Evolutionary conservation across 2,329 filamentous ascomycete species (phyloP).

Genomic region (Clarireedia hainanense): DNA sequence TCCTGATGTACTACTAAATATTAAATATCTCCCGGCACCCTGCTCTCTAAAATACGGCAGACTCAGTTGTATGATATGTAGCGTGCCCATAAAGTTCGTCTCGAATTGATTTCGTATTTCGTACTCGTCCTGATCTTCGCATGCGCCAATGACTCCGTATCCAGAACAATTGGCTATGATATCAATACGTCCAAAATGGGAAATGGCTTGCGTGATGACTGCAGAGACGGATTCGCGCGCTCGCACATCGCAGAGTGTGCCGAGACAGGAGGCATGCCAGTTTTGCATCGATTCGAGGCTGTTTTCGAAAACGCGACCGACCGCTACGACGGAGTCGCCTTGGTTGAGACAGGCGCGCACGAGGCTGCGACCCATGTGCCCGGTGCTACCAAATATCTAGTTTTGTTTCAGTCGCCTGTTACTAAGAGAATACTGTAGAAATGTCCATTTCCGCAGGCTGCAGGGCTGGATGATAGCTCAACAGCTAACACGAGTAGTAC

Average conservation of each 20-base stretch:
- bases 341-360: conserved; percentile 74
- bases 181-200: conserved; percentile 74
- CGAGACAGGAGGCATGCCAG: conserved; percentile 65
- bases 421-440: no score
- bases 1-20: conserved; percentile 89
- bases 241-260: conserved; percentile 84
- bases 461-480: no score
- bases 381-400: conserved; percentile 90
- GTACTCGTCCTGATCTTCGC: conserved; percentile 93
- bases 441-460: no score
- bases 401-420: conserved; percentile 1
- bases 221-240: conserved; percentile 67
- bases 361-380: conserved; percentile 88
- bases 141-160: conserved; percentile 90
- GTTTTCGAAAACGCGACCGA: conserved; percentile 76
- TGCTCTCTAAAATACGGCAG: conserved; percentile 80
- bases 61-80: conserved; percentile 86
- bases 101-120: conserved; percentile 95
- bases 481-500: conserved; percentile 25
- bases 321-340: conserved; percentile 77
- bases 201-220: conserved; percentile 62
- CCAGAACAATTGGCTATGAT: conserved; percentile 90
- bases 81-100: conserved; percentile 92
- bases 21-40: conserved; percentile 72
- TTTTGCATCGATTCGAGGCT: conserved; percentile 63